These are phyloP conservation scores for Neurospora sp. DNA, from an alignment of 495 filamentous ascomycete species.

Conservation along the genomic window DNA sequence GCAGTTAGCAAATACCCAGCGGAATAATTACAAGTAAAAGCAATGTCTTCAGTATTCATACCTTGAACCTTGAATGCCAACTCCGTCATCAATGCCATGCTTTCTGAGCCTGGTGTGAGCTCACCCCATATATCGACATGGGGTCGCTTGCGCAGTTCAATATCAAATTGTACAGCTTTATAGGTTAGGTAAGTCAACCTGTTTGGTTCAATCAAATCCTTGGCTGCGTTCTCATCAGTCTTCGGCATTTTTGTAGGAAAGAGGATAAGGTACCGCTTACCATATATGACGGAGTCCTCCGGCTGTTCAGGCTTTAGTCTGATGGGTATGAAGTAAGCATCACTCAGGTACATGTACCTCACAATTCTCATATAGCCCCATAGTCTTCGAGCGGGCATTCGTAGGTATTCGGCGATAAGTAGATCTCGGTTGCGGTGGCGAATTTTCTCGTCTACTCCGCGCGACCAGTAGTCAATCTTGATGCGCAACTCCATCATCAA, in stretches of 20 bases:
- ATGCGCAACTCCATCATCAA: conserved; percentile 13
- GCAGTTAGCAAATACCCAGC: background rate
- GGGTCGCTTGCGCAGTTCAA: background rate
- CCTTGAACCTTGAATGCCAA: background rate
- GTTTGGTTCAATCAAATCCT: background rate
- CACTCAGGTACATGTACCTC: background rate
- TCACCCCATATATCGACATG: background rate
- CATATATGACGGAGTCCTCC: background rate
- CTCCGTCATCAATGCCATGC: background rate
- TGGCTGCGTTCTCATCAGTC: background rate
- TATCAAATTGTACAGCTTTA: background rate
- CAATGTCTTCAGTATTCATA: background rate
- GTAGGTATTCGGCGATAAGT: conserved; percentile 15
- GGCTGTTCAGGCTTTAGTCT: background rate
- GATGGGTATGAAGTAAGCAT: background rate
- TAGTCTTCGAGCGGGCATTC: background rate
- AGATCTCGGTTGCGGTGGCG: conserved; percentile 13
- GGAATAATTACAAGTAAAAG: background rate
- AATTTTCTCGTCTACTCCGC: conserved; percentile 13
- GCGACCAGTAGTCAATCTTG: conserved; percentile 16
- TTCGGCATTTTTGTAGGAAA: background rate
- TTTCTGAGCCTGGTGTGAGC: background rate
- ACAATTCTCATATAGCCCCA: background rate
- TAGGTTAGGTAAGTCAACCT: background rate
- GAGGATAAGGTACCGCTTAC: background rate